A percentile compares a stretch with the other conserved stretches of the same genome.
Conservation (phyloP, 2,329 filamentous ascomycete genomes). For the Dryadomyces sulphureus region DNA sequence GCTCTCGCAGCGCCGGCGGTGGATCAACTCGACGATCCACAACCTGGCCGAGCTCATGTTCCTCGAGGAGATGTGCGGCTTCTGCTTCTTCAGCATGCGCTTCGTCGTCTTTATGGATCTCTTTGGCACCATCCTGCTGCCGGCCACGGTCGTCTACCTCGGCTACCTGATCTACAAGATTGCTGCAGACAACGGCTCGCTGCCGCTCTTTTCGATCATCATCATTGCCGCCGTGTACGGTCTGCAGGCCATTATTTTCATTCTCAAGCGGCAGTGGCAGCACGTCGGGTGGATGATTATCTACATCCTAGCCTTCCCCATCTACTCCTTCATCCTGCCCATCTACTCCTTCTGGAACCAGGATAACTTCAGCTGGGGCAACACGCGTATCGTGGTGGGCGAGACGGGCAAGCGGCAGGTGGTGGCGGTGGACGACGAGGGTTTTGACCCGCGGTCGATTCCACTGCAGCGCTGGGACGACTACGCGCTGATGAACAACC, state of each 20-base stretch:
- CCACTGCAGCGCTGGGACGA: slow-evolving; percentile 96
- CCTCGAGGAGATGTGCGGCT: slow-evolving; percentile 88
- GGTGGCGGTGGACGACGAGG: slow-evolving; percentile 72
- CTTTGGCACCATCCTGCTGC: slow-evolving; percentile 80
- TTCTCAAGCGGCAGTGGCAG: slow-evolving; percentile 94
- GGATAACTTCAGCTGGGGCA: slow-evolving; percentile 98
- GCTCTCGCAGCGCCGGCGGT: slow-evolving; percentile 92
- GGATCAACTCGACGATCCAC: slow-evolving; percentile 99
- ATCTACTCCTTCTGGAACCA: slow-evolving; percentile 99
- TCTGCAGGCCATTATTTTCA: slow-evolving; percentile 90
- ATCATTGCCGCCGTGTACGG: slow-evolving; percentile 89
- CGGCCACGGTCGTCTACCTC: slow-evolving; percentile 75
- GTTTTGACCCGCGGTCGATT: slow-evolving; percentile 82
- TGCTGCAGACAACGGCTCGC: slow-evolving; percentile 51
- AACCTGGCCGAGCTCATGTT: slow-evolving; percentile 85
- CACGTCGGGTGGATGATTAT: slow-evolving; percentile 99
- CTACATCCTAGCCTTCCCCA: slow-evolving; percentile 87
- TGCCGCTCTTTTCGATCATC: slow-evolving; percentile 75
- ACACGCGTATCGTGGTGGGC: slow-evolving; percentile 90
- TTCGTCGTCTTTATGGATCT: slow-evolving; percentile 94
- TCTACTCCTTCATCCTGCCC: slow-evolving; percentile 82
- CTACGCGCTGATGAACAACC: slow-evolving; percentile 72
- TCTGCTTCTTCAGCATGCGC: slow-evolving; percentile 97
- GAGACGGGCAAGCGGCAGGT: slow-evolving; percentile 85
- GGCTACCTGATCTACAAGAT: slow-evolving; percentile 76